Evolutionary conservation across 148 eudicot species (phyloP), one percentile per base, ranked within the genome.

Genomic region (Dysphania ambrosioides): DNA sequence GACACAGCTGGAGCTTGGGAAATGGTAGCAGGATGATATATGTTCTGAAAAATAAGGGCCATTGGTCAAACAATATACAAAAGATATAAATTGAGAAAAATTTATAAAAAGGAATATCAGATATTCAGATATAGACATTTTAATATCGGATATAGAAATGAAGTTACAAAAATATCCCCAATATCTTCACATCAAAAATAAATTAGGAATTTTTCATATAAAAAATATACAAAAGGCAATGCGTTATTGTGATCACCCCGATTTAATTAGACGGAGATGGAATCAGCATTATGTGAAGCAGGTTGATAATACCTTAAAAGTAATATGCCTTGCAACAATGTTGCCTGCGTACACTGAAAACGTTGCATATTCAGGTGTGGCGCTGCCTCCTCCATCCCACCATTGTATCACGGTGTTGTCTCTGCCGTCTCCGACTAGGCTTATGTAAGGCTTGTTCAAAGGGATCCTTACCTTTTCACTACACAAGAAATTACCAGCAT

Each of bases 1-100:
- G 67, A 49, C 12, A 53, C 61, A 32, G 81, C 77, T 16, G 81
- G 77, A 72, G 81, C 81, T 78, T 78, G 81, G 18, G 81, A 57
- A 53, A 78, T 73, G 9, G 30, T 12, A 16, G 13, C 1, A 13
- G 77, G 36, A 2, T 59, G 51, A 44, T 27, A 78, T 47, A 66
- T 57, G 51, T 78, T 78, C 81, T 78, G 76, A 34, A 47, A 49
- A 3, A 6, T 4, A 35, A 5, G 58, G 58, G 7, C 19, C 0
- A 42, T 11, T n/a, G n/a, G n/a, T n/a, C n/a, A n/a, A n/a, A n/a
- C n/a, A n/a, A n/a, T n/a, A n/a, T n/a, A n/a, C n/a, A n/a, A n/a
- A n/a, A n/a, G n/a, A n/a, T n/a, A n/a, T n/a, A n/a, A n/a, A n/a
- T n/a, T n/a, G n/a, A n/a, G n/a, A n/a, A n/a, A n/a, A n/a, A n/a